Percentiles rank a stretch among this genome's conserved stretches.
Conservation (phyloP, 768 basidiomycete species). For the Kwoniella europaea region DNA sequence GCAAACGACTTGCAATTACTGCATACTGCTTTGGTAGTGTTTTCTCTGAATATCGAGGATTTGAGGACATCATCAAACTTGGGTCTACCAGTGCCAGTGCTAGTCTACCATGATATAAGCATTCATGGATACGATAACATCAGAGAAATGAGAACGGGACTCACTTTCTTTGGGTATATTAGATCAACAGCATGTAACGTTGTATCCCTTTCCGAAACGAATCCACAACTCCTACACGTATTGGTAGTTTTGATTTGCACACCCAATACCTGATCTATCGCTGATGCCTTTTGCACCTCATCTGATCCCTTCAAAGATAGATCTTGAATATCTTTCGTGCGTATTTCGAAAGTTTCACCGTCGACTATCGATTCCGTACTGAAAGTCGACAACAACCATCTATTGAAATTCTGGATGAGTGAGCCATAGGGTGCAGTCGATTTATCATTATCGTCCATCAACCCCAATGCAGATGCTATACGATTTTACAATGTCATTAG, state of each 20-base stretch:
- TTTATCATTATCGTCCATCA: slow-evolving; percentile 86
- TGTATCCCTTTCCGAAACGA: slow-evolving; percentile 73
- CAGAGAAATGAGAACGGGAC: slow-evolving; percentile 20
- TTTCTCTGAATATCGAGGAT: slow-evolving; percentile 77
- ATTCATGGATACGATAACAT: background rate
- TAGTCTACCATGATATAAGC: too few species aligned
- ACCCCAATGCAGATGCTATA: slow-evolving; percentile 73
- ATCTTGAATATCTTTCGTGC: slow-evolving; percentile 3
- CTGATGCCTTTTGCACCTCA: slow-evolving; percentile 61
- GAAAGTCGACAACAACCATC: slow-evolving; percentile 87
- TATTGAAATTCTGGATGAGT: slow-evolving; percentile 92
- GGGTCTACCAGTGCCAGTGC: slow-evolving; percentile 22
- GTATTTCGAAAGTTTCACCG: slow-evolving; percentile 40
- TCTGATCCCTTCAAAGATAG: slow-evolving; percentile 44
- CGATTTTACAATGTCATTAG: background rate
- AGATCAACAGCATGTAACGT: slow-evolving; percentile 84
- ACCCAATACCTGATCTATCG: slow-evolving; percentile 83
- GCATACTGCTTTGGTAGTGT: slow-evolving; percentile 84
- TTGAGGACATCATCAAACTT: slow-evolving; percentile 72
- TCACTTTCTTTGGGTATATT: slow-evolving; percentile 81
- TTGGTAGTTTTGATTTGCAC: slow-evolving; percentile 77
- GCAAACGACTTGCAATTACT: slow-evolving; percentile 78
- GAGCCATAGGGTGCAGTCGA: slow-evolving; percentile 74
- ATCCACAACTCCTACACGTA: slow-evolving; percentile 75
- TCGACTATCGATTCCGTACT: slow-evolving; percentile 60